Base-by-base conservation (phyloP, 257 asterid species). In the Coffea eugenioides region DNA sequence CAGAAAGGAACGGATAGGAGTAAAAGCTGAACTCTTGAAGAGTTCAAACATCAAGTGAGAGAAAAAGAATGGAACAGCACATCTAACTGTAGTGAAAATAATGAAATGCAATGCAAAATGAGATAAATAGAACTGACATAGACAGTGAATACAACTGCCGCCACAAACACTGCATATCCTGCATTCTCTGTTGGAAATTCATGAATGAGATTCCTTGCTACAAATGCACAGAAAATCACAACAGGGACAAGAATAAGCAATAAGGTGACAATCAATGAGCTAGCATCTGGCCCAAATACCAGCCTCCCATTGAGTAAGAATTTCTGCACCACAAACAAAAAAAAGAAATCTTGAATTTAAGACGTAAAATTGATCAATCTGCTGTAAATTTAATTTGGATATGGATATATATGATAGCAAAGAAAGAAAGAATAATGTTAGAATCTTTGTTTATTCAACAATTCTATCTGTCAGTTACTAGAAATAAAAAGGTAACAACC, bases 271-370 rank as follows among this genome's bases (percentile, higher is more conserved):
- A 89, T 83, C 73, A 93, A 85, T 69, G 94, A 91, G 87, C 82
- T 89, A 34, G 89, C 89, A 76, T 93, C 97, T 31, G 95, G 97
- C 80, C 97, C 97, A 75, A 93, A 91, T 82, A 93, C 79, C 71
- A 91, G 84, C 89, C 97, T 84, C 78, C 92, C 97, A 20, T 88
- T 90, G 62, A 84, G 88, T 54, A 86, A 71, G 88, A 91, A 93
- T 87, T 80, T 93, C 97, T 93, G 94, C 88, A 84, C 61, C 31
- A 16, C 7, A 59, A 70, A 51, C 43, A 25, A 69, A 73, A 7
- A 7, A 34, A 9, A 56, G 15, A 48, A 77, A 69, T 18, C 11
- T 75, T 25, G 15, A 9, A 51, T 49, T 27, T 41, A 27, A 51
- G 43, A 25, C 31, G 8, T 66, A 66, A 25, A 49, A 10, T 66